phyloP scores from a whole-genome alignment of 768 basidiomycete genomes.

The Trametes maxima region DNA sequence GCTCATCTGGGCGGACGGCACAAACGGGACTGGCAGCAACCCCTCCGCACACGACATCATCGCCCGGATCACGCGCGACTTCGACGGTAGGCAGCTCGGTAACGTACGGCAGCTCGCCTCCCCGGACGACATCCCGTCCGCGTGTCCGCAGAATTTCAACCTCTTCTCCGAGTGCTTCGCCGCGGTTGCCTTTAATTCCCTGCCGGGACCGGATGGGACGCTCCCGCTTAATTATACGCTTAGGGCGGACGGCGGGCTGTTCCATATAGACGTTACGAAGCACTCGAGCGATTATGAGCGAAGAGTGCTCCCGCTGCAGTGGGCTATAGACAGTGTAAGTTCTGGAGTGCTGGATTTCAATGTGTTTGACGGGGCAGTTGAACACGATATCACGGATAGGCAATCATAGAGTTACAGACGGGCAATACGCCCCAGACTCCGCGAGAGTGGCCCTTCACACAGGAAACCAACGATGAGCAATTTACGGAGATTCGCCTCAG shows the following conservation, averaged over 20 bases:
- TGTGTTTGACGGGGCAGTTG: not conserved
- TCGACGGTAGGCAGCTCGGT: slow-evolving; percentile 48
- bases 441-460: slow-evolving; percentile 72
- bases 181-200: slow-evolving; percentile 60
- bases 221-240: slow-evolving; percentile 66
- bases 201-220: slow-evolving; percentile 42
- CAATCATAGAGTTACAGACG: slow-evolving; percentile 70
- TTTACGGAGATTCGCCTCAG: slow-evolving; percentile 55
- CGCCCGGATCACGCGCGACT: slow-evolving; percentile 54
- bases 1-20: slow-evolving; percentile 71
- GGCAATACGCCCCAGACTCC: slow-evolving; percentile 59
- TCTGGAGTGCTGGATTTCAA: not conserved
- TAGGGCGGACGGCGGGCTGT: slow-evolving; percentile 64
- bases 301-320: slow-evolving; percentile 71
- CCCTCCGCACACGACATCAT: slow-evolving; percentile 66
- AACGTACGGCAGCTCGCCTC: slow-evolving; percentile 50
- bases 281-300: slow-evolving; percentile 72
- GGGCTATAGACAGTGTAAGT: slow-evolving; percentile 71
- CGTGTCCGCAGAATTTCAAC: slow-evolving; percentile 78
- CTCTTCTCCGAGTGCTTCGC: slow-evolving; percentile 70
- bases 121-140: slow-evolving; percentile 50
- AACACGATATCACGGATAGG: slow-evolving; percentile 41
- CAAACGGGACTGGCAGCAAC: slow-evolving; percentile 50
- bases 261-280: slow-evolving; percentile 62
- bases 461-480: slow-evolving; percentile 68